Conservation (phyloP, 306 rosid species). For the Oxytropis ochrocephala region DNA sequence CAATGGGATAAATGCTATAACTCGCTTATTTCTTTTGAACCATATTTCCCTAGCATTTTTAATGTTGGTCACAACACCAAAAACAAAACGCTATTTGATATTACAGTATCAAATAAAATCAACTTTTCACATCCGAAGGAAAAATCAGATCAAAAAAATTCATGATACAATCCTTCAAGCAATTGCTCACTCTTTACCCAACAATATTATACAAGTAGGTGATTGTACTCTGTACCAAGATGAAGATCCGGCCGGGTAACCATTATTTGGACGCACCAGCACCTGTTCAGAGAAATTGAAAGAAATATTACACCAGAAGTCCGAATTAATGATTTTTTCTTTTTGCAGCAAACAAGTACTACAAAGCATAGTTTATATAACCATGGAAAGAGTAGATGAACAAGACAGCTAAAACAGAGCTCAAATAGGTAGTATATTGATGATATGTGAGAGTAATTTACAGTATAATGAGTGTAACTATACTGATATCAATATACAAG, state of each 20-base stretch:
- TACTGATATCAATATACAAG: no score
- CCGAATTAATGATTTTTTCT: slow-evolving; percentile 10
- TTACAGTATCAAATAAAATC: not conserved
- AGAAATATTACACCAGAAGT: not conserved
- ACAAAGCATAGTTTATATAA: not conserved
- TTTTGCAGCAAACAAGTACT: not conserved
- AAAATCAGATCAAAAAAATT: not conserved
- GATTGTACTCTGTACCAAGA: slow-evolving; percentile 11
- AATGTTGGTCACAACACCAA: not conserved
- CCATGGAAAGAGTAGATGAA: no score
- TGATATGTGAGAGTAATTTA: no score
- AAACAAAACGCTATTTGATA: not conserved
- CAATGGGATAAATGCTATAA: not conserved
- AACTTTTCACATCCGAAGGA: not conserved
- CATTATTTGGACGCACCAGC: slow-evolving; percentile 18
- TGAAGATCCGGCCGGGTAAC: not conserved
- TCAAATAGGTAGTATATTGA: no score
- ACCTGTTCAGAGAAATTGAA: slow-evolving; percentile 20
- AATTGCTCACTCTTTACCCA: not conserved
- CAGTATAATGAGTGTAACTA: no score
- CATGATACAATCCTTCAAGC: slow-evolving; percentile 4
- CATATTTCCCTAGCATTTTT: not conserved
- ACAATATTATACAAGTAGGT: not conserved
- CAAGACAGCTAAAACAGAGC: no score
- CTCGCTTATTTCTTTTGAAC: not conserved